These are phyloP conservation scores for Immersiporthe knoxdaviesiana DNA, from an alignment of 2,329 filamentous ascomycete species.

Conservation along the genomic window DNA sequence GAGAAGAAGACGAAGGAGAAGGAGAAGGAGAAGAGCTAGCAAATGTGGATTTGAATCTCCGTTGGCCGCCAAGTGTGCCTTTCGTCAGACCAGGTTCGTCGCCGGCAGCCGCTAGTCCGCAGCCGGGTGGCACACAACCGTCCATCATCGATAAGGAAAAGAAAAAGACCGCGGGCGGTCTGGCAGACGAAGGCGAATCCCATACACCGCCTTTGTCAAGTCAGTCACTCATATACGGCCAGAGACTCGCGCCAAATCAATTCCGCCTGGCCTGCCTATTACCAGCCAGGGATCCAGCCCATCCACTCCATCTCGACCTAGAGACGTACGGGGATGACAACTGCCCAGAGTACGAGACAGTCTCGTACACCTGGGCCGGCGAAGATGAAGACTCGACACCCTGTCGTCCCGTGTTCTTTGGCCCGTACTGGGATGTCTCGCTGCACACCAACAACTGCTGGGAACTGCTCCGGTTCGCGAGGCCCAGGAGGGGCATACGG, in stretches of 20 bases:
- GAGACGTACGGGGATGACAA: slow-evolving; percentile 29
- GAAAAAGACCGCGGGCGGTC: background rate
- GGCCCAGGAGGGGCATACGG: slow-evolving; percentile 23
- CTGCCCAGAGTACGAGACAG: slow-evolving; percentile 37
- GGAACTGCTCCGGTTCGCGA: slow-evolving; percentile 32
- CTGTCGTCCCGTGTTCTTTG: slow-evolving; percentile 34
- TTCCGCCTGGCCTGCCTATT: slow-evolving; percentile 6
- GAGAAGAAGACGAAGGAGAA: background rate
- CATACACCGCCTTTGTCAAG: background rate
- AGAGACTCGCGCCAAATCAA: background rate
- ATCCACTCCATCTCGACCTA: slow-evolving; percentile 29
- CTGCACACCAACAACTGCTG: slow-evolving; percentile 37
- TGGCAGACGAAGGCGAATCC: background rate
- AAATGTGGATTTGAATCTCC: background rate
- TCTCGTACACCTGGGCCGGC: slow-evolving; percentile 38
- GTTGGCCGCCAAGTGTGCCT: background rate
- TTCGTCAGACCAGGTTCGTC: background rate
- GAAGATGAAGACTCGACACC: slow-evolving; percentile 33
- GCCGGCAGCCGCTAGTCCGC: background rate
- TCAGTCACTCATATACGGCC: background rate
- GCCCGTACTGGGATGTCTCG: slow-evolving; percentile 36
- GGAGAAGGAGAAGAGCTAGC: background rate
- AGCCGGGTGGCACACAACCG: background rate
- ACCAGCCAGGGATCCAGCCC: background rate
- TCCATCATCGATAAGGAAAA: too few relatives aligned